phyloP scores from a whole-genome alignment of 1,284 basidiomycete species.

The Polyporus tsugae region DNA sequence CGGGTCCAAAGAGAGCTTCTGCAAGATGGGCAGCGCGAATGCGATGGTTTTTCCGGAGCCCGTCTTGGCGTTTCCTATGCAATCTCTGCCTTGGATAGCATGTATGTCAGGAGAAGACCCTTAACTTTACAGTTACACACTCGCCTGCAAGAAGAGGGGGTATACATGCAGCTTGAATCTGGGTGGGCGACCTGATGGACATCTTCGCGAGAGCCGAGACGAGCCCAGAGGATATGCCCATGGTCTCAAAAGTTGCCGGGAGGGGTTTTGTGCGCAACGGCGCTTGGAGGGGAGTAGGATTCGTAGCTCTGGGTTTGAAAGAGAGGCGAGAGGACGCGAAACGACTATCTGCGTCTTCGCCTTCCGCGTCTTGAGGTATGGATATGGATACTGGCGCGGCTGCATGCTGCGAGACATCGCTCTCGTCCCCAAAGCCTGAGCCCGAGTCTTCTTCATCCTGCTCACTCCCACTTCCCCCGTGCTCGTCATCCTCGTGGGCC shows the following conservation, averaged over 20 bases:
- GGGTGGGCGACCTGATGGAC: conserved; percentile 88
- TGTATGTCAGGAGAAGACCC: conserved; percentile 29
- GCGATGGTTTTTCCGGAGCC: conserved; percentile 98
- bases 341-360: conserved; percentile 26
- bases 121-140: conserved; percentile 30
- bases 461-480: neutral
- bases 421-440: conserved; percentile 2
- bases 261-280: conserved; percentile 25
- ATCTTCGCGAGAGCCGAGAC: conserved; percentile 79
- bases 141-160: conserved; percentile 85
- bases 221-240: conserved; percentile 81
- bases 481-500: conserved; percentile 15
- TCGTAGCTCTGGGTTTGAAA: conserved; percentile 31
- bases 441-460: conserved; percentile 15
- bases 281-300: conserved; percentile 13
- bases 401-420: conserved; percentile 3
- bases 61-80: conserved; percentile 97
- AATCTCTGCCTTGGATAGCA: conserved; percentile 77
- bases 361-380: conserved; percentile 16
- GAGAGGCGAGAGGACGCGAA: conserved; percentile 38
- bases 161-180: conserved; percentile 92
- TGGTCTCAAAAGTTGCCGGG: conserved; percentile 63
- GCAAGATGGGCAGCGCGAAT: conserved; percentile 95
- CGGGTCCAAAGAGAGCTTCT: conserved; percentile 88
- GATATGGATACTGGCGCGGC: conserved; percentile 2